Evolutionary conservation across 1,139 yeast genomes (phyloP).

Genomic region (Zygoascus hellenicus): DNA sequence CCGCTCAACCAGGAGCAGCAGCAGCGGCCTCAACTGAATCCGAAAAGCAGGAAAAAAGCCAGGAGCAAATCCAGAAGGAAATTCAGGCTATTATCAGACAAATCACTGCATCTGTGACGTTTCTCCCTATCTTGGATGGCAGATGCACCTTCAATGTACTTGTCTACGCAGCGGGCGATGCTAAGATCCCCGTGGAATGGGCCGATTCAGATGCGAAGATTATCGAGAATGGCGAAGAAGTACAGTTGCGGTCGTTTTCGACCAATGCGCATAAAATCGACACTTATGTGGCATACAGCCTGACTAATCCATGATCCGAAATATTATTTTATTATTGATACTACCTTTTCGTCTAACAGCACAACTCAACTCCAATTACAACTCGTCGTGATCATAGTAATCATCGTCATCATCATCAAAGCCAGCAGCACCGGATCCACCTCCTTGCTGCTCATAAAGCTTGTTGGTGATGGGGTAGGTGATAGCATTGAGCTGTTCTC

Average conservation of each 20-base stretch:
- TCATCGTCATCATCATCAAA: slow-evolving; percentile 54
- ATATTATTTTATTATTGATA: not conserved
- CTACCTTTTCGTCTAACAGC: not conserved
- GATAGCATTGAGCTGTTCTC: slow-evolving; percentile 72
- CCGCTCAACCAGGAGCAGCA: slow-evolving; percentile 9
- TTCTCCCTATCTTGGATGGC: slow-evolving; percentile 66
- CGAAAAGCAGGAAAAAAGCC: slow-evolving; percentile 33
- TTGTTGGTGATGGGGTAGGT: slow-evolving; percentile 93
- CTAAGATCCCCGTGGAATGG: slow-evolving; percentile 80
- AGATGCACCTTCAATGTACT: slow-evolving; percentile 79
- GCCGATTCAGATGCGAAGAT: slow-evolving; percentile 66
- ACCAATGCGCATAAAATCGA: slow-evolving; percentile 70
- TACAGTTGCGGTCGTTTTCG: slow-evolving; percentile 61
- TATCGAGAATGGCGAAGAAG: slow-evolving; percentile 56
- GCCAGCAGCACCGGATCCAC: slow-evolving; percentile 48
- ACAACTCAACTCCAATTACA: slow-evolving; percentile 36
- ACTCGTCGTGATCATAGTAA: slow-evolving; percentile 57
- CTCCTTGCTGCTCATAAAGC: slow-evolving; percentile 48
- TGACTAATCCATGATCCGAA: slow-evolving; percentile 20
- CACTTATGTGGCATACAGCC: slow-evolving; percentile 67
- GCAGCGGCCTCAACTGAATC: slow-evolving; percentile 15
- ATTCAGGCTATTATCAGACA: slow-evolving; percentile 84
- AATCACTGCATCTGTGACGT: slow-evolving; percentile 82
- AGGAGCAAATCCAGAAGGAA: slow-evolving; percentile 58
- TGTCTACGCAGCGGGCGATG: slow-evolving; percentile 73